These are phyloP conservation scores for Apiotrichum porosum DNA, from an alignment of 1,284 basidiomycete species.

Conservation along the genomic window DNA sequence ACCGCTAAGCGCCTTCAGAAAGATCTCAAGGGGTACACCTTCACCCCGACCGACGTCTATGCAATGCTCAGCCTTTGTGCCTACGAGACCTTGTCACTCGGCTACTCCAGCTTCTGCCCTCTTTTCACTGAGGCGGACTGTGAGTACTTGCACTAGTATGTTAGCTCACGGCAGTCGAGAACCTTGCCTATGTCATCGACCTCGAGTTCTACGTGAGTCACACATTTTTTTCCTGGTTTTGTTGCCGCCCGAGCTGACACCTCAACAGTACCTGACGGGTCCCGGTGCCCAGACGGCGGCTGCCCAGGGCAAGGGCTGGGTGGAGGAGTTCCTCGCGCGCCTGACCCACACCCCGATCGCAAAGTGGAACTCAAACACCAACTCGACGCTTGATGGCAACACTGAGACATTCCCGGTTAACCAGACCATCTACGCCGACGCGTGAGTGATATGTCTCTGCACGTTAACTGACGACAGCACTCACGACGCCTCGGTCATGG, in stretches of 20 bases:
- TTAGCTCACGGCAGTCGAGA: too few species aligned
- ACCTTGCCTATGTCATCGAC: slow-evolving; percentile 70
- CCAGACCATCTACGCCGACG: slow-evolving; percentile 64
- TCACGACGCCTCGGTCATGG: slow-evolving; percentile 64
- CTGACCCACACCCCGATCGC: slow-evolving; percentile 67
- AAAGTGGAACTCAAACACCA: slow-evolving; percentile 68
- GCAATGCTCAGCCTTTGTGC: slow-evolving; percentile 56
- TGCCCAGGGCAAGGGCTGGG: slow-evolving; percentile 76
- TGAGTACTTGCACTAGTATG: too few species aligned
- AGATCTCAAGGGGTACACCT: slow-evolving; percentile 9
- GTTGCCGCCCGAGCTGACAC: background rate
- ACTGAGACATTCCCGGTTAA: slow-evolving; percentile 71
- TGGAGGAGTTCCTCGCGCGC: slow-evolving; percentile 74
- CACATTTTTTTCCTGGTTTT: background rate
- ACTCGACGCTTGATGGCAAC: slow-evolving; percentile 68
- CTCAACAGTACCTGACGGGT: background rate
- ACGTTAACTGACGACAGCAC: too few species aligned
- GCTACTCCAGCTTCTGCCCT: slow-evolving; percentile 82
- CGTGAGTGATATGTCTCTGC: too few species aligned
- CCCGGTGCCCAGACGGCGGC: slow-evolving; percentile 50
- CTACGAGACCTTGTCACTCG: slow-evolving; percentile 86
- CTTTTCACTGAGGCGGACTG: slow-evolving; percentile 81
- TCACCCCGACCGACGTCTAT: slow-evolving; percentile 30
- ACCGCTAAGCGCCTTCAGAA: slow-evolving; percentile 16
- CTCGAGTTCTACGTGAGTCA: slow-evolving; percentile 15